A percentile compares a stretch with the other conserved stretches of the same genome.
These are phyloP conservation scores for Desmodesmus armatus DNA, from an alignment of 139 green algal species.

Conservation along the genomic window DNA sequence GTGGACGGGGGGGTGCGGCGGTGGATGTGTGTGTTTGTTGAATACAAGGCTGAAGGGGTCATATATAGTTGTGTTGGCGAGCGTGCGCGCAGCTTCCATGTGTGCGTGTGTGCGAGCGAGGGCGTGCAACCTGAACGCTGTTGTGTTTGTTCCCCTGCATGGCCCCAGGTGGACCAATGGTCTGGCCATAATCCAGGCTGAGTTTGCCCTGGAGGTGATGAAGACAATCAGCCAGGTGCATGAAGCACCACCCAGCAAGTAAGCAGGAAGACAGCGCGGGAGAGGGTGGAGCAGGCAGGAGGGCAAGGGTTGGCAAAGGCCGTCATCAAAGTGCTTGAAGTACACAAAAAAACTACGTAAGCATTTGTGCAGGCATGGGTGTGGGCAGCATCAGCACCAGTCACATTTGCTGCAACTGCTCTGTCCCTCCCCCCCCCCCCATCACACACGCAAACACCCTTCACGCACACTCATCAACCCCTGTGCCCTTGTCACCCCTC, in stretches of 20 bases:
- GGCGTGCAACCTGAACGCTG: neutral
- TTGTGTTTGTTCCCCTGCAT: neutral
- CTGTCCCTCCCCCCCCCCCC: too few relatives aligned
- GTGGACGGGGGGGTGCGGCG: neutral
- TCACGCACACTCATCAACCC: too few relatives aligned
- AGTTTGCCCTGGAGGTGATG: constrained; percentile 34
- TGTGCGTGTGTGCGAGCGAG: neutral
- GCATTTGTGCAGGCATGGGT: too few relatives aligned
- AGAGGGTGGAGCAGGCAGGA: too few relatives aligned
- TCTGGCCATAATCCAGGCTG: constrained; percentile 34
- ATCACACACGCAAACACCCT: too few relatives aligned
- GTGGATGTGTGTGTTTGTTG: neutral
- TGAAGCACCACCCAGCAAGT: constrained; percentile 17
- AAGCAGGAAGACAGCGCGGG: too few relatives aligned
- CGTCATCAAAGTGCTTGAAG: too few relatives aligned
- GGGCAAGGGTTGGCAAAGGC: too few relatives aligned
- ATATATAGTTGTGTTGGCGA: neutral
- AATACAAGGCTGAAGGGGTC: neutral
- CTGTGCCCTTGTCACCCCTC: too few relatives aligned
- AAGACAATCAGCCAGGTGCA: constrained; percentile 1
- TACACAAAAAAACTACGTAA: too few relatives aligned
- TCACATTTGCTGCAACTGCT: too few relatives aligned
- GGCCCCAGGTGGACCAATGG: constrained; percentile 13
- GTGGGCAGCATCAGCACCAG: too few relatives aligned
- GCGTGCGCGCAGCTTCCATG: neutral